Evolutionary conservation across 345 rosid species (phyloP).

Genomic region (Hibiscus syriacus): DNA sequence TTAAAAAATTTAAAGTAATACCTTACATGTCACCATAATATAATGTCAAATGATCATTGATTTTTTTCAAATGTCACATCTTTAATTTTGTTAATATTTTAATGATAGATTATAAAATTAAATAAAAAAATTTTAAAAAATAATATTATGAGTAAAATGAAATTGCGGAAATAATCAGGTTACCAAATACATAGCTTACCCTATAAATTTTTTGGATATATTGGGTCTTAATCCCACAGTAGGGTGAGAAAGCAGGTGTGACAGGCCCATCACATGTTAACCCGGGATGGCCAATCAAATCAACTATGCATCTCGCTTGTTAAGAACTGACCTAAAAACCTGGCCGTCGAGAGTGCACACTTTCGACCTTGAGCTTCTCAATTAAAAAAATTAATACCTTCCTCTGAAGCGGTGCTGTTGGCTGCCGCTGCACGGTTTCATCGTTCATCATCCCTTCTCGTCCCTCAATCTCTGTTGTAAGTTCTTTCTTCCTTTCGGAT

Average conservation of each 20-base stretch:
- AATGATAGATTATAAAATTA: no score
- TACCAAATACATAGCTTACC: no score
- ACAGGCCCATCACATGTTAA: neutral
- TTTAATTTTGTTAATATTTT: no score
- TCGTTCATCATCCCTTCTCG: neutral
- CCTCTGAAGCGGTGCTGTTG: slow-evolving; percentile 1
- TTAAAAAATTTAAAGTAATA: no score
- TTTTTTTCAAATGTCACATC: no score
- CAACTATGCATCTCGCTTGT: neutral
- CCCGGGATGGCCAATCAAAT: neutral
- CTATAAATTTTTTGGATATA: neutral
- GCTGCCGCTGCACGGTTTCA: slow-evolving; percentile 3
- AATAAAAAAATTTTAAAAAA: no score
- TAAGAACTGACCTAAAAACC: neutral
- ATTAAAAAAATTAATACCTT: neutral
- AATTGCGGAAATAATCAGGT: no score
- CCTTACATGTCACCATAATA: no score
- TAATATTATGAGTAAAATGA: no score
- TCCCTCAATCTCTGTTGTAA: neutral
- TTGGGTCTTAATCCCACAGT: neutral
- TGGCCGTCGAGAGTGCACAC: neutral
- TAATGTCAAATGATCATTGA: no score
- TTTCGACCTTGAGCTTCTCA: neutral
- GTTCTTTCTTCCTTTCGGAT: neutral
- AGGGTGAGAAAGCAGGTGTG: neutral